These are phyloP conservation scores for Lanmaoa rubissima DNA, from an alignment of 768 basidiomycete genomes.

Conservation along the genomic window DNA sequence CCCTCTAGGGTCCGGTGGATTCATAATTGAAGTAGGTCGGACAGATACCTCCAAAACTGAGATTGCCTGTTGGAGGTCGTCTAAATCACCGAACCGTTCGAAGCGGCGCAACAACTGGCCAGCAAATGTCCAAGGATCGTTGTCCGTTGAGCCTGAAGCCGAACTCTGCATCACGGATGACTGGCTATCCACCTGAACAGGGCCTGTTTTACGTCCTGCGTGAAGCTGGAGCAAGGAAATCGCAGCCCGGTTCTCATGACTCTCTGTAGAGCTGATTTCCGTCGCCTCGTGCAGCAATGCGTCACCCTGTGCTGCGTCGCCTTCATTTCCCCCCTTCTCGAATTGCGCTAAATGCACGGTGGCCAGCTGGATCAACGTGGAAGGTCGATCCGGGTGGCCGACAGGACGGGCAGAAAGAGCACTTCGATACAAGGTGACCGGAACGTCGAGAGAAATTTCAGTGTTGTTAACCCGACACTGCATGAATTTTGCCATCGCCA, in stretches of 20 bases:
- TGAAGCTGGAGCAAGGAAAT: too few species aligned
- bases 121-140: background rate
- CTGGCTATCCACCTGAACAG: too few species aligned
- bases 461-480: background rate
- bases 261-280: background rate
- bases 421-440: background rate
- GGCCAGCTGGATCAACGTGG: background rate
- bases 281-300: background rate
- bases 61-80: background rate
- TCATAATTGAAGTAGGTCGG: too few species aligned
- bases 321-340: background rate
- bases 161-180: background rate
- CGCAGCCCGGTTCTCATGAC: too few species aligned
- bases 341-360: background rate
- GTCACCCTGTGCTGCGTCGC: background rate
- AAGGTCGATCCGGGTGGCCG: constrained; percentile 3
- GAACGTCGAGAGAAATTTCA: background rate
- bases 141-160: too few species aligned
- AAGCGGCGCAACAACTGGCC: background rate
- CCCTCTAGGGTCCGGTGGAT: background rate
- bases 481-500: background rate
- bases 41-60: background rate
- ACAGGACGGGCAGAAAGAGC: background rate
- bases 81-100: background rate
- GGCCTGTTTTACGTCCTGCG: background rate